Evolutionary conservation across 2,329 filamentous ascomycete species (phyloP), one percentile per base, ranked within the genome.

Genomic region (Emericellopsis cladophorae): DNA sequence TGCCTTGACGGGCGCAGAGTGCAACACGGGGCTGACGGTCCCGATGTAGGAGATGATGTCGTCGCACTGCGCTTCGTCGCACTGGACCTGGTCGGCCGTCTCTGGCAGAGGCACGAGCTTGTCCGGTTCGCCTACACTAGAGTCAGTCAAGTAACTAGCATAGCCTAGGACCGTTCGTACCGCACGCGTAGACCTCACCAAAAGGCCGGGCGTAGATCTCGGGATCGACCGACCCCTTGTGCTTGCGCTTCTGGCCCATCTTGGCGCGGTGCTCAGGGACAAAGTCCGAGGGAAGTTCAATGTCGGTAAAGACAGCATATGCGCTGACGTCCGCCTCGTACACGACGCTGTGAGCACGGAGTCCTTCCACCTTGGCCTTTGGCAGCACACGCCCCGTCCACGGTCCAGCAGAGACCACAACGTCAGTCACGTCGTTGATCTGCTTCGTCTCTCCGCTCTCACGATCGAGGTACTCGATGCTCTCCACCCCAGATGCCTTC

Each of bases 201-300:
- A 87, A 83, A 0, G 89, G 89, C 4, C 92, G 74, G 1, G 92
- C 84, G 57, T 98, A 98, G 46, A 96, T 92, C 59, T 98, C 92
- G 0, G 92, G 92, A 22, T 86, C 80, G 11, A 87, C 86, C 15
- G 73, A 73, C 23, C 78, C 72, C 44, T 69, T 68, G 60, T 73
- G 74, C 51, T 61, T 63, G 52, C 69, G 64, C 62, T 64, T 67
- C 54, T 72, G 66, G 44, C 65, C 70, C 53, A 60, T 56, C 48
- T 52, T 56, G 43, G 59, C 56, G 40, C 67, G 64, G 49, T 73
- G 71, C 48, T 62, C 65, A 4, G 69, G 69, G 3, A 74, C 60
- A 56, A 80, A 87, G 45, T 76, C 72, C 12, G 62, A 55, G 0
- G 87, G 85, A 2, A 95, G 69, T 32, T 73, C 67, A 46, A 98